These are phyloP conservation scores for Candida silvicultrix DNA, from an alignment of 805 yeast genomes.

Conservation along the genomic window DNA sequence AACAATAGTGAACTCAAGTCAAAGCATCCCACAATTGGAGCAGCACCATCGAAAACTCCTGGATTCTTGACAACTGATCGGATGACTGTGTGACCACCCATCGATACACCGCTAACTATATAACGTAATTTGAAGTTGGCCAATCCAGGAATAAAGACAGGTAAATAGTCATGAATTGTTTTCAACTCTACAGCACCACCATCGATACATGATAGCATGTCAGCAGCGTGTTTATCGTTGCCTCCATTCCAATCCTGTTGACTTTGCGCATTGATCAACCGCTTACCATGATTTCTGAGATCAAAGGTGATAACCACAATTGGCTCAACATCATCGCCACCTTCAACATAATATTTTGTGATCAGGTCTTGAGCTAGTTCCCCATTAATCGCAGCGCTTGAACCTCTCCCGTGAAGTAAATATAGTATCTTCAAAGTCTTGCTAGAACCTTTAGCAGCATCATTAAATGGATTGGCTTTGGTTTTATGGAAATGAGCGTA, in stretches of 20 bases:
- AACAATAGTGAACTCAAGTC: slow-evolving; percentile 14
- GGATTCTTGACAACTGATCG: slow-evolving; percentile 11
- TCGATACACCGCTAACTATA: slow-evolving; percentile 16
- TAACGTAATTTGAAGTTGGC: background rate
- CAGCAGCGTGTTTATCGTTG: slow-evolving; percentile 12
- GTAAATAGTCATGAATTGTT: slow-evolving; percentile 12
- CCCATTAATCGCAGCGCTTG: background rate
- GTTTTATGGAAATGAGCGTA: background rate
- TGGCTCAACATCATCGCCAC: background rate
- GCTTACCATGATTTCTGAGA: slow-evolving; percentile 17
- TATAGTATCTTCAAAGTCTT: background rate
- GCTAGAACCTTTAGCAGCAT: background rate
- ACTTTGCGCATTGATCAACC: slow-evolving; percentile 4
- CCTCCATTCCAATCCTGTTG: slow-evolving; percentile 12
- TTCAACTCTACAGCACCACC: slow-evolving; percentile 14
- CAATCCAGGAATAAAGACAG: slow-evolving; percentile 6
- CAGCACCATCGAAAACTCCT: slow-evolving; percentile 9
- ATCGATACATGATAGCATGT: slow-evolving; percentile 15
- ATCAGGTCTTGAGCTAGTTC: background rate
- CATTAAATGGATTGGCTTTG: background rate
- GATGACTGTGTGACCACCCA: slow-evolving; percentile 19
- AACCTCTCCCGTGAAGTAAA: background rate
- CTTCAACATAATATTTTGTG: background rate
- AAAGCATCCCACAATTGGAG: slow-evolving; percentile 19
- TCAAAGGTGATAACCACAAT: slow-evolving; percentile 15